phyloP scores from a whole-genome alignment of 805 yeast species.

The Dipodascus geniculatus region DNA sequence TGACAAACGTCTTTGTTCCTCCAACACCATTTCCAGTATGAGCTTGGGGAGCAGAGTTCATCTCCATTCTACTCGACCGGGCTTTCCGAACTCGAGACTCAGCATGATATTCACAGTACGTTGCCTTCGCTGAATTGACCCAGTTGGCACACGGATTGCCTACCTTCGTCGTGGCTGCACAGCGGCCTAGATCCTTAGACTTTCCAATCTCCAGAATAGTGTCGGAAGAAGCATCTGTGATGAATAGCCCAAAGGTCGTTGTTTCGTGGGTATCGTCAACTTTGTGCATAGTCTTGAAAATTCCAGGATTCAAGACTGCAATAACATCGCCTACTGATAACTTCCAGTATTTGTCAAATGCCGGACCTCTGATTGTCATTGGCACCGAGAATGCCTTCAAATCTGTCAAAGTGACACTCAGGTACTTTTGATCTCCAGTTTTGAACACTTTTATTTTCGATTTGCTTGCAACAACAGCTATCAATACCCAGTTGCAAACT shows the following conservation, averaged over 20 bases:
- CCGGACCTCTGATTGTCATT: constrained; percentile 48
- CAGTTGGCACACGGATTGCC: constrained; percentile 48
- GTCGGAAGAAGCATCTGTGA: constrained; percentile 36
- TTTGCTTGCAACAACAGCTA: constrained; percentile 59
- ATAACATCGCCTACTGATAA: constrained; percentile 63
- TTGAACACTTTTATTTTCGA: constrained; percentile 32
- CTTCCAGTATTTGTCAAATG: constrained; percentile 63
- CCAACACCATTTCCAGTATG: constrained; percentile 21
- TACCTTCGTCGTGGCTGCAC: constrained; percentile 39
- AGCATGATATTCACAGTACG: constrained; percentile 61
- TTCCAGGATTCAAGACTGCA: constrained; percentile 62
- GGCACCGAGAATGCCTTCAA: constrained; percentile 45
- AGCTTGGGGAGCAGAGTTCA: constrained; percentile 47
- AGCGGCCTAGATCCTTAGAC: constrained; percentile 54
- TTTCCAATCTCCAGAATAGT: constrained; percentile 64
- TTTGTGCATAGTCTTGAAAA: constrained; percentile 23
- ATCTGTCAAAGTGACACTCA: constrained; percentile 56
- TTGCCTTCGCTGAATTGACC: constrained; percentile 41
- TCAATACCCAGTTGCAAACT: constrained; percentile 61
- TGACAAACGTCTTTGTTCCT: constrained; percentile 30
- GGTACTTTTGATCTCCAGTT: constrained; percentile 33
- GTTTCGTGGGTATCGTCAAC: constrained; percentile 14
- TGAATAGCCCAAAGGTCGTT: constrained; percentile 42
- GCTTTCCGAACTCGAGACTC: constrained; percentile 42
- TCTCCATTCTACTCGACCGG: constrained; percentile 61